A percentile compares a stretch with the other conserved stretches of the same genome.
Conservation (phyloP, 202 grass and related monocot species). For the Miscanthus sacchariflorus region DNA sequence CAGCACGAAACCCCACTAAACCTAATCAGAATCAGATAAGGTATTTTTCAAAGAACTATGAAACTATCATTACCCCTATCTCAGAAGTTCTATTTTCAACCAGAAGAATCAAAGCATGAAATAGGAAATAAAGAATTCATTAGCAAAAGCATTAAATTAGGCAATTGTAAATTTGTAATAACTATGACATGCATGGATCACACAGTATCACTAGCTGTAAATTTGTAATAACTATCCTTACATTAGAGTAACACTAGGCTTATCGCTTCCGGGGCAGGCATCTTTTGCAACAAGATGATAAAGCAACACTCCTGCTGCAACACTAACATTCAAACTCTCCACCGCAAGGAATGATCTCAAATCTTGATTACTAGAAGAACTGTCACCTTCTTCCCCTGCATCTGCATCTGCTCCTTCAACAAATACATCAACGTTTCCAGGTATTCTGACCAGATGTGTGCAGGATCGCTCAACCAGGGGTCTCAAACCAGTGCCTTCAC, state of each 20-base stretch:
- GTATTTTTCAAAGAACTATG: conserved; percentile 35
- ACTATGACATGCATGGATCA: conserved; percentile 34
- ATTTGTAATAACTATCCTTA: conserved; percentile 44
- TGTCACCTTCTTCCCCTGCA: conserved; percentile 57
- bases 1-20: conserved; percentile 1
- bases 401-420: conserved; percentile 54
- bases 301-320: conserved; percentile 94
- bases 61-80: not conserved
- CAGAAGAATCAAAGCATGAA: conserved; percentile 36
- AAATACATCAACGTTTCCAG: conserved; percentile 60
- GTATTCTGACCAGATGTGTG: conserved; percentile 87
- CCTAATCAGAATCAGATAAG: conserved; percentile 24
- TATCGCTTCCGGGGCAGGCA: conserved; percentile 42
- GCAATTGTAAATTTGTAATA: conserved; percentile 18
- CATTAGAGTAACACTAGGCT: conserved; percentile 42
- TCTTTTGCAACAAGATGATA: conserved; percentile 78
- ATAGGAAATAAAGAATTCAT: conserved; percentile 27
- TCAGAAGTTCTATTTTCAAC: conserved; percentile 14
- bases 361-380: conserved; percentile 49
- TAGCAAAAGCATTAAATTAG: conserved; percentile 17
- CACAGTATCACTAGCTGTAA: not conserved
- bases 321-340: conserved; percentile 98
- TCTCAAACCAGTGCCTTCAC: conserved; percentile 89
- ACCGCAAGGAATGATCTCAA: conserved; percentile 83
- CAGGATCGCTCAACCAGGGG: conserved; percentile 85